Evolutionary conservation across 306 rosid genomes (phyloP), one percentile per base, ranked within the genome.

Genomic region (Mimosa bimucronata): DNA sequence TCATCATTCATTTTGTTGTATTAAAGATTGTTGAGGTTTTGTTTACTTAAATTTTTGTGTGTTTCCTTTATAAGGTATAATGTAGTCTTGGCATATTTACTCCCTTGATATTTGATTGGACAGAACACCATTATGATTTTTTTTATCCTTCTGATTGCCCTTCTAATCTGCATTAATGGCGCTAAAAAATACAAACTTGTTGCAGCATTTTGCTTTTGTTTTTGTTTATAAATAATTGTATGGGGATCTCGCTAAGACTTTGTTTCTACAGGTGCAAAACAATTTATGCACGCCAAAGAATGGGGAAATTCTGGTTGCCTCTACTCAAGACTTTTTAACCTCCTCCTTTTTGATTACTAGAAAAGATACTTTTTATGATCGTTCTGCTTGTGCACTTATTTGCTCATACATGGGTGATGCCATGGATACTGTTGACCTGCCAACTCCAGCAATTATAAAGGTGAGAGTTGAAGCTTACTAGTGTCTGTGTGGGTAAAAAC

Each of bases 251-350:
- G 40, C 68, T 79, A 65, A 82, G 21, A 42, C 53, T 40, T 84
- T 69, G 58, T 40, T 82, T 83, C 73, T 28, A 69, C 90, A 94
- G 98, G 98, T 94, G 82, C 95, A 92, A 88, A 91, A 92, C 88
- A 94, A 94, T 88, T 85, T 94, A 73, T 94, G 98, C 89, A 94
- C 98, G 15, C 98, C 98, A 7, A 94, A 94, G 86, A 94, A 94
- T 85, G 98, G 98, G 66, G 98, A 94, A 83, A 92, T 94, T 80
- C 79, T 94, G 81, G 97, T 94, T 86, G 98, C 98, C 82, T 94
- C 98, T 25, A 94, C 97, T 28, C 98, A 94, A 88, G 98, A 94
- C 87, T 94, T 94, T 80, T 85, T 94, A 74, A 94, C 98, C 21
- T 91, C 98, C 68, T 94, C 98, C n/a, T 94, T 88, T 79, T 93